A percentile compares a stretch with the other conserved stretches of the same genome.
Evolutionary conservation across 2,329 filamentous ascomycete genomes (phyloP).

Genomic region (Trichoderma atroviride): DNA sequence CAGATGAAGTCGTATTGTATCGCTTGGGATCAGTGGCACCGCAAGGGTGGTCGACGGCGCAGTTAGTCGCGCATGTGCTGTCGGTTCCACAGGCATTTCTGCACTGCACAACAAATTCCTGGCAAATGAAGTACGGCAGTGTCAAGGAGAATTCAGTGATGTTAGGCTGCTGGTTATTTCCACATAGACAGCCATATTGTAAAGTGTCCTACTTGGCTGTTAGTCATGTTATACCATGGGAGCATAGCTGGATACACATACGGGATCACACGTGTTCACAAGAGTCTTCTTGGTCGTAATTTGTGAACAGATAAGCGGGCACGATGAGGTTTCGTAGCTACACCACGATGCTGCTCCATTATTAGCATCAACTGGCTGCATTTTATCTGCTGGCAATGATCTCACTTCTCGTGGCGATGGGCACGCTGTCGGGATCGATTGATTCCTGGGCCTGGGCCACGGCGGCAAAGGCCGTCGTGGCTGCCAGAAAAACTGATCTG

Average conservation of each 20-base stretch:
- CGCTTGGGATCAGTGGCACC: constrained; percentile 67
- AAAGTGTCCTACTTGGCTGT: constrained; percentile 54
- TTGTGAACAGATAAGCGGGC: constrained; percentile 74
- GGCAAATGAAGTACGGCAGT: constrained; percentile 76
- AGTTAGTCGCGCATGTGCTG: constrained; percentile 63
- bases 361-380: constrained; percentile 30
- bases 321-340: constrained; percentile 60
- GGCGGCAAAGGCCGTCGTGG: constrained; percentile 56
- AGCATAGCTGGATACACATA: constrained; percentile 41
- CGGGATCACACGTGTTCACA: constrained; percentile 69
- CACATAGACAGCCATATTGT: constrained; percentile 73
- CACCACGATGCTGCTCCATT: constrained; percentile 63
- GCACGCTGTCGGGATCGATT: constrained; percentile 65
- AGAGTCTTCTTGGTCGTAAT: constrained; percentile 52
- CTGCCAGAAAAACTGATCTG: constrained; percentile 56
- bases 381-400: neutral
- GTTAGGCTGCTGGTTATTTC: constrained; percentile 67
- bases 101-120: constrained; percentile 71
- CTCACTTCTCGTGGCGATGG: constrained; percentile 56
- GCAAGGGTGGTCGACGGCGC: constrained; percentile 70
- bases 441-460: constrained; percentile 58
- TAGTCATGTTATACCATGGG: neutral
- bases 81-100: constrained; percentile 56
- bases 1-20: constrained; percentile 55
- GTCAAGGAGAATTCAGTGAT: constrained; percentile 76